Evolutionary conservation across 768 basidiomycete species (phyloP).

Genomic region (Guyanaporus albipodus): DNA sequence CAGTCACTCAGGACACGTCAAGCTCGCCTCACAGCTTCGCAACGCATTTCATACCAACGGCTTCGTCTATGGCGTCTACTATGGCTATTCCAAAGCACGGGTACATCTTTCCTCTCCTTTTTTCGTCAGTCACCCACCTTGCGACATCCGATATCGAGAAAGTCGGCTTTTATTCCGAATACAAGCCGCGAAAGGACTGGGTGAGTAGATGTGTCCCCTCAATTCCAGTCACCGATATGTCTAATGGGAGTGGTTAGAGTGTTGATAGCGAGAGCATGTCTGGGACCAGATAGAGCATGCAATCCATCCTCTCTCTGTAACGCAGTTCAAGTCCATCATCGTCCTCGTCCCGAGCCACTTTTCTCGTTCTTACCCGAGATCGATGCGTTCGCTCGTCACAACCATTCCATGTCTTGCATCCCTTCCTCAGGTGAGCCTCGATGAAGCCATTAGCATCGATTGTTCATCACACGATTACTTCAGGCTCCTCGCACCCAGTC

Average conservation of each 20-base stretch:
- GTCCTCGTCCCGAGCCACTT: conserved; percentile 44
- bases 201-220: conserved; percentile 21
- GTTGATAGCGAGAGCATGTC: conserved; percentile 46
- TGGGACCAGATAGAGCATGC: conserved; percentile 59
- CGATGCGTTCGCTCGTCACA: conserved; percentile 45
- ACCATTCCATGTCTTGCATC: conserved; percentile 48
- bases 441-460: background rate
- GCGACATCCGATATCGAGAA: conserved; percentile 35
- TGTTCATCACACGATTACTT: background rate
- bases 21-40: conserved; percentile 39
- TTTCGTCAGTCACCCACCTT: conserved; percentile 11
- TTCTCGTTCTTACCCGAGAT: conserved; percentile 51
- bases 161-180: conserved; percentile 45
- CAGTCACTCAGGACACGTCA: conserved; percentile 38
- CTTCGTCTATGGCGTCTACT: conserved; percentile 39
- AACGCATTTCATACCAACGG: conserved; percentile 43
- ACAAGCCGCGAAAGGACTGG: conserved; percentile 48
- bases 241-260: conserved; percentile 38
- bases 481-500: conserved; percentile 46
- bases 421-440: conserved; percentile 38
- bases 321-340: conserved; percentile 40
- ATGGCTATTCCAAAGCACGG: conserved; percentile 38
- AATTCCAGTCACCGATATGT: background rate
- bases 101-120: conserved; percentile 9
- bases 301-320: background rate